Conservation (phyloP, 306 rosid genomes). For the Quercus gilva region DNA sequence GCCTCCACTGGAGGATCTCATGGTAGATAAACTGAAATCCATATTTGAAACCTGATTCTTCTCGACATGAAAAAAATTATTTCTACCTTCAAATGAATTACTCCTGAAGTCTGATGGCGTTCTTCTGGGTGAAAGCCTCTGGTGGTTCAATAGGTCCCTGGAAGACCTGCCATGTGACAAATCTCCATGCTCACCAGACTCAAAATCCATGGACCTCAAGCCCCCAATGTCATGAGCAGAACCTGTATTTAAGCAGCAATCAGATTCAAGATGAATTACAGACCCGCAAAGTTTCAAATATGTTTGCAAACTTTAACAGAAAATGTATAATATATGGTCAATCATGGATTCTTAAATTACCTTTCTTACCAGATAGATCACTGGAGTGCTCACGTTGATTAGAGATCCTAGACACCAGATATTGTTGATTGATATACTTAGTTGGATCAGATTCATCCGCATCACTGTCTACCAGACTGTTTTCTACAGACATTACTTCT, state of each 20-base stretch:
- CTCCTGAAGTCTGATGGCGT: conserved; percentile 49
- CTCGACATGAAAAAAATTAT: conserved; percentile 42
- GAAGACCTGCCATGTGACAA: conserved; percentile 48
- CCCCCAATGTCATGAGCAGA: conserved; percentile 53
- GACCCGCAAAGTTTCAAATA: conserved; percentile 34
- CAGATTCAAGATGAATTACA: conserved; percentile 40
- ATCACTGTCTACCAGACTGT: conserved; percentile 53
- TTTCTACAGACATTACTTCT: conserved; percentile 40
- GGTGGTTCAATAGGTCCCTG: conserved; percentile 54
- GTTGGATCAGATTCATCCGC: conserved; percentile 58
- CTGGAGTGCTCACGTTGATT: conserved; percentile 51
- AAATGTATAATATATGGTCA: conserved; percentile 37
- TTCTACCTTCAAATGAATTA: conserved; percentile 69
- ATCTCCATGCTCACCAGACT: conserved; percentile 52
- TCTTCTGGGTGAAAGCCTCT: conserved; percentile 61
- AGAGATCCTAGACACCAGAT: conserved; percentile 36
- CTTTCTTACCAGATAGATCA: conserved; percentile 48
- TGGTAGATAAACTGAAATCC: conserved; percentile 53
- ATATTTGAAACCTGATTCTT: conserved; percentile 51
- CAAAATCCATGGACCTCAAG: conserved; percentile 55
- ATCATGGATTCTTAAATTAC: conserved; percentile 37
- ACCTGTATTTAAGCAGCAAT: conserved; percentile 30
- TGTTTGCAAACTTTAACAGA: conserved; percentile 36
- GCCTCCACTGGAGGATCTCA: conserved; percentile 65
- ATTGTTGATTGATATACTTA: conserved; percentile 36